Percentiles rank a stretch among this genome's conserved stretches.
phyloP scores from a whole-genome alignment of 805 yeast genomes.

The Lipomyces chichibuensis region DNA sequence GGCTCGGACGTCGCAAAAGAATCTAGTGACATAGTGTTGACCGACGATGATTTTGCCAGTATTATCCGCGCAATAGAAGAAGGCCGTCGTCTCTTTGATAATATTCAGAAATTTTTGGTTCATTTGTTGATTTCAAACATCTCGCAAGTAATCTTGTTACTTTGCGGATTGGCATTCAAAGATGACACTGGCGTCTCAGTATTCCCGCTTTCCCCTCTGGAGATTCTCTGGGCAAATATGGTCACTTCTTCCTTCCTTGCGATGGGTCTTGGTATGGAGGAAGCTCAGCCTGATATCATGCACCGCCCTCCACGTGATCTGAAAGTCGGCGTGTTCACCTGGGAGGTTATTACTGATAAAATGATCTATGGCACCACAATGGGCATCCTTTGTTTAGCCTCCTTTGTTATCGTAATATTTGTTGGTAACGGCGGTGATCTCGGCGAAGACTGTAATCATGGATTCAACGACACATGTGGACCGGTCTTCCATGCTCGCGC shows the following conservation, averaged over 20 bases:
- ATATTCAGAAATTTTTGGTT: constrained; percentile 75
- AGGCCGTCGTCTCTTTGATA: constrained; percentile 76
- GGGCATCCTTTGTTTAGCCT: constrained; percentile 66
- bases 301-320: constrained; percentile 65
- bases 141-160: constrained; percentile 66
- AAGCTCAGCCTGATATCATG: constrained; percentile 67
- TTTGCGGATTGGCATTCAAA: constrained; percentile 73
- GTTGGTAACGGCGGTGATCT: constrained; percentile 67
- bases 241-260: constrained; percentile 82
- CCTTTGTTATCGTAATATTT: constrained; percentile 67
- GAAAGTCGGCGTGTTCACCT: constrained; percentile 61
- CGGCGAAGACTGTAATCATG: constrained; percentile 67
- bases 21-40: constrained; percentile 75
- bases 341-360: constrained; percentile 72
- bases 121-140: constrained; percentile 75
- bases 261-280: constrained; percentile 77
- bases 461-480: constrained; percentile 53
- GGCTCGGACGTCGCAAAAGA: constrained; percentile 85
- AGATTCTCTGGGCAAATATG: constrained; percentile 78
- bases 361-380: constrained; percentile 69
- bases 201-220: constrained; percentile 80
- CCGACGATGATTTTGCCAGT: constrained; percentile 79
- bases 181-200: constrained; percentile 69
- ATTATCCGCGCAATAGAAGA: constrained; percentile 80
- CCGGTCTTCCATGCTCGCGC: constrained; percentile 76